A percentile compares a stretch with the other conserved stretches of the same genome.
These are phyloP conservation scores for Golubevia sp. DNA, from an alignment of 1,284 basidiomycete species.

Conservation along the genomic window DNA sequence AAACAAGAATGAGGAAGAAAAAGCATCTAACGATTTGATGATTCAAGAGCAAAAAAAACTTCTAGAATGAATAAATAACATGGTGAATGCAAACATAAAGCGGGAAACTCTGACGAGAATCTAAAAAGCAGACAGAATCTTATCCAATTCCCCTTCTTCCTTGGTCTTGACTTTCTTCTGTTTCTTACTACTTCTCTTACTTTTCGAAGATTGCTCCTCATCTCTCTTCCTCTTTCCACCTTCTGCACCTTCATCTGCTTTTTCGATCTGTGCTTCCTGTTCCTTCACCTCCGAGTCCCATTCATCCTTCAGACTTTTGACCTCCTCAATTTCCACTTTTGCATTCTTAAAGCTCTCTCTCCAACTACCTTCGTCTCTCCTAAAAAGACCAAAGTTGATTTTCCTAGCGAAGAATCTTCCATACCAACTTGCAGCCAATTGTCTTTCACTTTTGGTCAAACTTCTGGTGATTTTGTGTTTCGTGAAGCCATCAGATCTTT, in stretches of 20 bases:
- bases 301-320: not conserved
- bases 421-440: constrained; percentile 28
- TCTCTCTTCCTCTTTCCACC: not conserved
- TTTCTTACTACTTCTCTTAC: constrained; percentile 6
- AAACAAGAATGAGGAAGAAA: no score
- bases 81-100: no score
- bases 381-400: constrained; percentile 39
- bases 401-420: constrained; percentile 48
- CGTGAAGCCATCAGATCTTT: constrained; percentile 35
- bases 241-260: not conserved
- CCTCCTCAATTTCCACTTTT: not conserved
- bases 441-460: constrained; percentile 19
- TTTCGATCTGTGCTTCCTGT: not conserved
- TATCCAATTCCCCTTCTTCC: constrained; percentile 29
- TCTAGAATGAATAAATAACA: no score
- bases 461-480: constrained; percentile 32
- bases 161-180: constrained; percentile 15
- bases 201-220: constrained; percentile 3
- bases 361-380: constrained; percentile 39
- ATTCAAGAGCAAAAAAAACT: no score
- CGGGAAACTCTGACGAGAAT: no score
- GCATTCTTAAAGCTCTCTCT: constrained; percentile 15
- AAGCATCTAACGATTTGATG: no score
- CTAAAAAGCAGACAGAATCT: constrained; percentile 24
- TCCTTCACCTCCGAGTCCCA: constrained; percentile 5